A percentile compares a stretch with the other conserved stretches of the same genome.
Evolutionary conservation across 2,329 filamentous ascomycete genomes (phyloP).

Genomic region (Dichotomopilus funicola): DNA sequence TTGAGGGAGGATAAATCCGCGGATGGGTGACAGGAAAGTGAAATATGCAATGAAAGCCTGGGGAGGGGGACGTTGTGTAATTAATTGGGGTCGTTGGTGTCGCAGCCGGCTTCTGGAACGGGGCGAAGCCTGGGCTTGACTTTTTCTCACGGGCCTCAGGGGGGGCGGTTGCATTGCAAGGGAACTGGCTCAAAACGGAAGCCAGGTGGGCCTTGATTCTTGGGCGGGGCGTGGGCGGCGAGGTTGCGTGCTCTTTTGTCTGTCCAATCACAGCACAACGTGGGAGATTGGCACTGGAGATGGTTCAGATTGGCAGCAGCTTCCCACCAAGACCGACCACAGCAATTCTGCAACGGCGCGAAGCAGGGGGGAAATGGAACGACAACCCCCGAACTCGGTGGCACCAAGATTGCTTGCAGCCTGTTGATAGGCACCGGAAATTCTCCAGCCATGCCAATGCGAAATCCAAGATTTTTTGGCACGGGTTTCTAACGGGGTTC

Average conservation of each 20-base stretch:
- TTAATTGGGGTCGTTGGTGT: constrained; percentile 8
- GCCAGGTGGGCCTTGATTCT: neutral
- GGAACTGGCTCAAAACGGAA: constrained; percentile 5
- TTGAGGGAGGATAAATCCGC: constrained; percentile 7
- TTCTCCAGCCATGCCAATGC: too few species aligned
- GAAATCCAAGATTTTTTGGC: too few species aligned
- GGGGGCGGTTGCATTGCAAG: constrained; percentile 1
- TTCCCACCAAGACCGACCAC: neutral
- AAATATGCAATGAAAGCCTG: constrained; percentile 1
- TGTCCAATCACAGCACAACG: constrained; percentile 17
- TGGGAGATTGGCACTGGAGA: constrained; percentile 21
- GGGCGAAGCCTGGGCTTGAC: constrained; percentile 6
- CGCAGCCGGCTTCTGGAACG: constrained; percentile 1
- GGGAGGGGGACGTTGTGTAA: neutral
- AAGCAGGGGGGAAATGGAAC: neutral
- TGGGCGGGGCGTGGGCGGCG: constrained; percentile 3
- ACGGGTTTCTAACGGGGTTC: too few species aligned
- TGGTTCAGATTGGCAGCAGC: constrained; percentile 8
- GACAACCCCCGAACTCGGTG: neutral
- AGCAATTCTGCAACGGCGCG: neutral
- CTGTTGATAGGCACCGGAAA: neutral
- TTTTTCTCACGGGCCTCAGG: constrained; percentile 1
- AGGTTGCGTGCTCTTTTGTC: constrained; percentile 13
- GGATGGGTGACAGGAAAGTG: neutral
- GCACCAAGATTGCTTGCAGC: neutral